A percentile compares a stretch with the other conserved stretches of the same genome.
Conservation (phyloP, 2,329 filamentous ascomycete genomes). For the Monilinia fructicola region DNA sequence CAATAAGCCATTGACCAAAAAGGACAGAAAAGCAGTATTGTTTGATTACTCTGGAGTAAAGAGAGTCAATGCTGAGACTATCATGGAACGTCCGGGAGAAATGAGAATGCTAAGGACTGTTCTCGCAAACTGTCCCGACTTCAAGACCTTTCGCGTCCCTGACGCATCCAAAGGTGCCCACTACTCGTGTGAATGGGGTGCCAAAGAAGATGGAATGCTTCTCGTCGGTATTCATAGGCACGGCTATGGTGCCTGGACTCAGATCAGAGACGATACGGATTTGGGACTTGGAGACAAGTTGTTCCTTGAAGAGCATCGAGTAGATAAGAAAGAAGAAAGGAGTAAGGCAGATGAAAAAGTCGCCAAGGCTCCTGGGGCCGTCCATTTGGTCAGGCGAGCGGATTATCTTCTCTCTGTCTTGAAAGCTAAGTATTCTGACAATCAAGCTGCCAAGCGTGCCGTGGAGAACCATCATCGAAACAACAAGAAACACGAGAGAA, state of each 20-base stretch:
- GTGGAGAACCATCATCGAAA: constrained; percentile 94
- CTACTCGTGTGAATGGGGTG: constrained; percentile 90
- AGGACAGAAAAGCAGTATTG: constrained; percentile 94
- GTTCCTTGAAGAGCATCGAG: constrained; percentile 96
- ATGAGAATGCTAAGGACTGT: constrained; percentile 80
- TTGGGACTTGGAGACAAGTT: constrained; percentile 86
- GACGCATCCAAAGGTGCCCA: constrained; percentile 91
- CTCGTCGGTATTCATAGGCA: constrained; percentile 90
- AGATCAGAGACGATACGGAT: constrained; percentile 88
- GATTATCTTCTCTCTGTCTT: constrained; percentile 96
- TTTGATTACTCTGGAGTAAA: constrained; percentile 94
- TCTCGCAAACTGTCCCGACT: constrained; percentile 65
- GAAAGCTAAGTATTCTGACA: constrained; percentile 77
- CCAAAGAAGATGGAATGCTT: constrained; percentile 94
- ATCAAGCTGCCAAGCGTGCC: constrained; percentile 71
- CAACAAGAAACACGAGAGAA: constrained; percentile 71
- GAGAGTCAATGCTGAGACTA: constrained; percentile 92
- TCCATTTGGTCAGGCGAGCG: constrained; percentile 90
- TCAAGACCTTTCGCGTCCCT: constrained; percentile 77
- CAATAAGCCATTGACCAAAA: constrained; percentile 86
- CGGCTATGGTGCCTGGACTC: constrained; percentile 92
- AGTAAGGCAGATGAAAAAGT: constrained; percentile 68
- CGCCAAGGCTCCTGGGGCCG: constrained; percentile 91
- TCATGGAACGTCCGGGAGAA: constrained; percentile 86
- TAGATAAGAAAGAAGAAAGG: constrained; percentile 94